Evolutionary conservation across 1,284 basidiomycete species (phyloP).

Genomic region (Moesziomyces sp.): DNA sequence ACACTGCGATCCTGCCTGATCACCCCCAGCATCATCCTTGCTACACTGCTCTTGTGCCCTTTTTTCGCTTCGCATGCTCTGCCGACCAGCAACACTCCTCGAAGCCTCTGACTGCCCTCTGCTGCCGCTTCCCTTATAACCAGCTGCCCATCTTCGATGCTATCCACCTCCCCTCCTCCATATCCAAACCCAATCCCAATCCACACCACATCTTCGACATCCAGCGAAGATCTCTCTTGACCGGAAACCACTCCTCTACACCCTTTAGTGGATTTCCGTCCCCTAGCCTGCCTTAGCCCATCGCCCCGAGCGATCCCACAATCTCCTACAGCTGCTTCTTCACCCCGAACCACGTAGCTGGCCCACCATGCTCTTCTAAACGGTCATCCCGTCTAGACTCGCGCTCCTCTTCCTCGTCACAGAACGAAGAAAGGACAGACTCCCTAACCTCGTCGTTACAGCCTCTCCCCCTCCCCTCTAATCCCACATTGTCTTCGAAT

Average conservation of each 20-base stretch:
- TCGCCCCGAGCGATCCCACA: constrained; percentile 29
- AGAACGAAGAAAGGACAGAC: constrained; percentile 50
- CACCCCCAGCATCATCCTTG: not conserved
- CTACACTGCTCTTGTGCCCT: constrained; percentile 8
- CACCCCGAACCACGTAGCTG: constrained; percentile 49
- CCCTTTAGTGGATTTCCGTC: constrained; percentile 20
- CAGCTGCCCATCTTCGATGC: not conserved
- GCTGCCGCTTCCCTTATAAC: constrained; percentile 22
- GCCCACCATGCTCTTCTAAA: constrained; percentile 57
- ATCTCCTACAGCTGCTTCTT: constrained; percentile 49
- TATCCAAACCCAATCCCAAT: constrained; percentile 6
- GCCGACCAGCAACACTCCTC: not conserved
- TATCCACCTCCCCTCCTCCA: constrained; percentile 4
- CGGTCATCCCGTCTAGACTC: constrained; percentile 45
- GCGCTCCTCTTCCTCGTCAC: constrained; percentile 36
- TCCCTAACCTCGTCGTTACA: constrained; percentile 43
- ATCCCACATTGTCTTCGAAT: constrained; percentile 31
- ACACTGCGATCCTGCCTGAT: not conserved
- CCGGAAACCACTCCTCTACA: constrained; percentile 17
- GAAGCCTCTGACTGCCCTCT: constrained; percentile 12
- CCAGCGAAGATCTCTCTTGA: constrained; percentile 5
- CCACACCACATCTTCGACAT: constrained; percentile 24
- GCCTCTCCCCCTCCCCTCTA: constrained; percentile 31
- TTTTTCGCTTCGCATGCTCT: not conserved
- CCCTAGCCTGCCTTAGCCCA: constrained; percentile 11